Evolutionary conservation across 1,284 basidiomycete species (phyloP), one percentile per base, ranked within the genome.

Genomic region (Singerocomus rubriflavus): DNA sequence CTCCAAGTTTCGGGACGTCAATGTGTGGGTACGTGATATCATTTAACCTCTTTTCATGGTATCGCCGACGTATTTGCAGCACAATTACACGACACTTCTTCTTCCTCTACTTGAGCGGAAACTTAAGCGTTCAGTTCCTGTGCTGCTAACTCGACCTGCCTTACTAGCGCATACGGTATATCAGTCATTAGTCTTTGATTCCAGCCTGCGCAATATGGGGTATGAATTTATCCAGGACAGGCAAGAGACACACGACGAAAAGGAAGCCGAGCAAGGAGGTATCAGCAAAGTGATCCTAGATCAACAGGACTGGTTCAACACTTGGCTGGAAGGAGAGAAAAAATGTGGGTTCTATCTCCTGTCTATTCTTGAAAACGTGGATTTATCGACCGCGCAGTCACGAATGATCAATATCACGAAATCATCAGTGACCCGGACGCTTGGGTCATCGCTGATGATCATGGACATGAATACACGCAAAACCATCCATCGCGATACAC

Each of bases 161-260:
- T 71, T 98, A 26, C 76, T 99, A 5, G 96, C 96, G 0, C 96
- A 99, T 65, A 98, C 93, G 0, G 88, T 99, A 41, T 96, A 96
- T 65, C 92, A 98, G 68, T 81, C 93, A 0, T 74, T 98, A 8
- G 70, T 85, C 0, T 99, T 98, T 58, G 97, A 99, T 68, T 82
- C 86, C 29, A 79, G 85, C 7, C 67, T 98, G 29, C 72, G 76
- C n/a, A 89, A 91, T 53, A 78, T 83, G 63, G 89, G 88, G 0
- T 94, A 92, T 60, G 72, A 73, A 14, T 69, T 91, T 9, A 31
- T 50, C 29, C 50, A 37, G 16, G 53, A 52, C 41, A 76, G 77
- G 4, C 87, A 78, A 7, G 76, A 76, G 9, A 65, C 69, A n/a
- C 55, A 53, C 26, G 52, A 58, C 11, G 64, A 62, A 31, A 54